Evolutionary conservation across 2,329 filamentous ascomycete genomes (phyloP).

Genomic region (Shiraia bambusicola): DNA sequence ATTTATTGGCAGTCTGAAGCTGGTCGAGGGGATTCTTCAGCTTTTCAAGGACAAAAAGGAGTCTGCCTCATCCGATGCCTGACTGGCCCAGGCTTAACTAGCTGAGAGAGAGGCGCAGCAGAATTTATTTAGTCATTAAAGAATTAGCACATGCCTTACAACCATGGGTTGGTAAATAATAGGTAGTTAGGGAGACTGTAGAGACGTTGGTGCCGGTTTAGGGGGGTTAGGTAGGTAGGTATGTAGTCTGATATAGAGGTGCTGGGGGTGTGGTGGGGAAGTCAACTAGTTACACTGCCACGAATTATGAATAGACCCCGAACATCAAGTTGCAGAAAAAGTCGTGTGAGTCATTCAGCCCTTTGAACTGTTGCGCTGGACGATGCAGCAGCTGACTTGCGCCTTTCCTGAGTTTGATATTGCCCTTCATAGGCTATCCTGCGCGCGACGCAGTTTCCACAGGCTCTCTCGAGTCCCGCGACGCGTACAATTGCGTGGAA

Average conservation of each 20-base stretch:
- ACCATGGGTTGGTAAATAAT: too few relatives aligned
- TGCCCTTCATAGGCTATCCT: conserved; percentile 32
- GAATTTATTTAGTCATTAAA: conserved; percentile 2
- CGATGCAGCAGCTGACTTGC: conserved; percentile 32
- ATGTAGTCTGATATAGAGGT: too few relatives aligned
- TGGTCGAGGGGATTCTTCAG: too few relatives aligned
- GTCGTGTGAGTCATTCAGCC: conserved; percentile 17
- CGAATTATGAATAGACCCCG: conserved; percentile 24
- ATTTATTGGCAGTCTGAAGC: conserved; percentile 4
- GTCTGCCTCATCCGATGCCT: too few relatives aligned
- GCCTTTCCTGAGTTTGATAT: conserved; percentile 31
- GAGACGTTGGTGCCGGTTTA: too few relatives aligned
- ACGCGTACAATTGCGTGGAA: conserved; percentile 21
- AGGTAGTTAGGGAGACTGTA: too few relatives aligned
- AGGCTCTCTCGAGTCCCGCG: conserved; percentile 36
- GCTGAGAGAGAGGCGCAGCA: conserved; percentile 7
- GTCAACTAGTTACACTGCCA: too few relatives aligned
- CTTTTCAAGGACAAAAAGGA: not conserved
- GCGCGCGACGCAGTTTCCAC: conserved; percentile 32
- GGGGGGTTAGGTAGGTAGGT: too few relatives aligned
- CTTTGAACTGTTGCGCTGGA: conserved; percentile 19
- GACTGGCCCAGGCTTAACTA: too few relatives aligned
- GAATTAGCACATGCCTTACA: too few relatives aligned
- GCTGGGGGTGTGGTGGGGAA: too few relatives aligned
- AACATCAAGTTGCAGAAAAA: conserved; percentile 33